Evolutionary conservation across 768 basidiomycete species (phyloP).

Genomic region (Mycena crocata): DNA sequence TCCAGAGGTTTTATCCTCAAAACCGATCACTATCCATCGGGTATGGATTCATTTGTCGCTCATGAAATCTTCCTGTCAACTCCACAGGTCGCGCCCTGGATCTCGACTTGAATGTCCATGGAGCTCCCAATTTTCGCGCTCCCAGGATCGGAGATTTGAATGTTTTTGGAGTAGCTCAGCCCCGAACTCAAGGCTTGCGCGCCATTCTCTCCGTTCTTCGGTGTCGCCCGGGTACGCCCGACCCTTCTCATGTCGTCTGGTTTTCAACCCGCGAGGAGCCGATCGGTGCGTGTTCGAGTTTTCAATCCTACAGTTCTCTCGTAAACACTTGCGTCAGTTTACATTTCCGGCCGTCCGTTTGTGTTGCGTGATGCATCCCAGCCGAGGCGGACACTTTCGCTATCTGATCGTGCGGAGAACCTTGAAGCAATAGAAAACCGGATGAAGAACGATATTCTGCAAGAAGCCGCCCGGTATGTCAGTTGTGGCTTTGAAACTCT

Average conservation of each 20-base stretch:
- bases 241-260: constrained; percentile 88
- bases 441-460: constrained; percentile 90
- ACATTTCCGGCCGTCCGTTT: constrained; percentile 92
- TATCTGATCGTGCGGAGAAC: constrained; percentile 95
- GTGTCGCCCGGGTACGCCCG: constrained; percentile 71
- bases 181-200: constrained; percentile 89
- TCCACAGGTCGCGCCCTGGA: constrained; percentile 84
- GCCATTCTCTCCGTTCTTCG: constrained; percentile 90
- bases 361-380: constrained; percentile 90
- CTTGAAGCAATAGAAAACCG: constrained; percentile 92
- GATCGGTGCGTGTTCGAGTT: constrained; percentile 62
- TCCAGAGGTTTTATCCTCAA: constrained; percentile 94
- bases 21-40: constrained; percentile 90
- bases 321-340: constrained; percentile 71
- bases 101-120: constrained; percentile 90
- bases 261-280: constrained; percentile 98
- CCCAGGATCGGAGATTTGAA: constrained; percentile 84
- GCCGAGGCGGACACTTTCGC: constrained; percentile 78
- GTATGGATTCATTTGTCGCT: constrained; percentile 45
- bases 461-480: constrained; percentile 77
- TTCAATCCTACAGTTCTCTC: no score
- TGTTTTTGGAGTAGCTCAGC: constrained; percentile 96
- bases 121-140: constrained; percentile 95
- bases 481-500: background rate
- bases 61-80: constrained; percentile 11